These are phyloP conservation scores for Candida ponderosae DNA, from an alignment of 805 yeast species.

Conservation along the genomic window DNA sequence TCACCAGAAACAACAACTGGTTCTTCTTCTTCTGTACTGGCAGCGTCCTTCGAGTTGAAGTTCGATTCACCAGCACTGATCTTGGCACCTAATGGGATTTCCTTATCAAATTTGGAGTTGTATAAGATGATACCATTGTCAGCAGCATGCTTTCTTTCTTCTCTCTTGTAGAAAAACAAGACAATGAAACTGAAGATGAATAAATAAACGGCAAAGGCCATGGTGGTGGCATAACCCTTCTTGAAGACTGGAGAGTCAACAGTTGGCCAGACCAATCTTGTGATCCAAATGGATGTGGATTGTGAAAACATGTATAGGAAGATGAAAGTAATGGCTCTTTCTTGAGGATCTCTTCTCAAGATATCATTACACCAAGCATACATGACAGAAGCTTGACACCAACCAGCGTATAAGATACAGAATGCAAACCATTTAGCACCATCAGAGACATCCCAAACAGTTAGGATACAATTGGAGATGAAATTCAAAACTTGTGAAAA, in stretches of 20 bases:
- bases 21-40: too few species aligned
- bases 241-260: slow-evolving; percentile 48
- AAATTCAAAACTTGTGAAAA: slow-evolving; percentile 46
- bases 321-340: slow-evolving; percentile 43
- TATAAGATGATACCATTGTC: slow-evolving; percentile 24
- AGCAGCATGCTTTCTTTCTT: slow-evolving; percentile 27
- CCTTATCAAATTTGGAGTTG: not conserved
- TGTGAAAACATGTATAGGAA: slow-evolving; percentile 47
- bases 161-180: slow-evolving; percentile 28
- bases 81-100: too few species aligned
- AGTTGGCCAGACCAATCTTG: slow-evolving; percentile 27
- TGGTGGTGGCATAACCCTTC: slow-evolving; percentile 43
- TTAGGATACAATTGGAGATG: slow-evolving; percentile 41
- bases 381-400: slow-evolving; percentile 54
- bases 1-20: too few species aligned
- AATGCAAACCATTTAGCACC: slow-evolving; percentile 55
- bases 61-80: too few species aligned
- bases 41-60: too few species aligned
- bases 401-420: slow-evolving; percentile 46
- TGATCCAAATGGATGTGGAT: slow-evolving; percentile 45
- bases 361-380: slow-evolving; percentile 56
- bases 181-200: slow-evolving; percentile 9
- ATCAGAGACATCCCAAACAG: slow-evolving; percentile 48
- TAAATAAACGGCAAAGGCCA: slow-evolving; percentile 18
- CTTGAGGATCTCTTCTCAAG: slow-evolving; percentile 43